Conservation (phyloP, 2,329 filamentous ascomycete species). For the Aspergillus sp. region DNA sequence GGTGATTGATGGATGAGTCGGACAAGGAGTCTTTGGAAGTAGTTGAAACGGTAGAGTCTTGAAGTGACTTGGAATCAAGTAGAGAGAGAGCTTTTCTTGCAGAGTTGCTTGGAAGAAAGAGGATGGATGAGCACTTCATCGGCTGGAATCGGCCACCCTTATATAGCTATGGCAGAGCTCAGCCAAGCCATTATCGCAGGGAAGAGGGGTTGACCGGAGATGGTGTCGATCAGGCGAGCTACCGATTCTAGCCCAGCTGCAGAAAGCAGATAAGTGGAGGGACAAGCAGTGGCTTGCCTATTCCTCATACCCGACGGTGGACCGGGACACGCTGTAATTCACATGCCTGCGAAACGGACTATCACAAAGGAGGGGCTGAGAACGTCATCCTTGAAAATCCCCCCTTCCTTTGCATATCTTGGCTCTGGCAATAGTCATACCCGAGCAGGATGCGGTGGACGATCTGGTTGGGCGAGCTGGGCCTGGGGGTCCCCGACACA, state of each 20-base stretch:
- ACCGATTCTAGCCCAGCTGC: conserved; percentile 23
- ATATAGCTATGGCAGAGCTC: conserved; percentile 25
- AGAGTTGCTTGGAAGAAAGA: conserved; percentile 3
- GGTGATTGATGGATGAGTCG: conserved; percentile 13
- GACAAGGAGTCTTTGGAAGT: neutral
- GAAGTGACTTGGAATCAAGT: neutral
- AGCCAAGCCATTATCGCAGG: conserved; percentile 16
- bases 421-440: conserved; percentile 20
- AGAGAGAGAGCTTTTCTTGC: neutral
- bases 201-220: conserved; percentile 28
- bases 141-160: conserved; percentile 24
- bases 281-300: neutral
- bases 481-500: conserved; percentile 14
- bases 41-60: conserved; percentile 4
- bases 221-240: conserved; percentile 26
- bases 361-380: conserved; percentile 28
- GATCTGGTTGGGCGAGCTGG: conserved; percentile 9
- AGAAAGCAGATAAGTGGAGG: conserved; percentile 8
- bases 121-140: conserved; percentile 9
- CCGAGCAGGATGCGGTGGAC: conserved; percentile 7
- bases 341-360: conserved; percentile 4
- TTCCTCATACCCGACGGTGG: conserved; percentile 11
- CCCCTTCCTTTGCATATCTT: conserved; percentile 28
- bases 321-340: conserved; percentile 13
- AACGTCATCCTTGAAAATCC: conserved; percentile 29